Percentiles rank a stretch among this genome's conserved stretches.
Conservation (phyloP, 495 filamentous ascomycete genomes). For the Halenospora varia region DNA sequence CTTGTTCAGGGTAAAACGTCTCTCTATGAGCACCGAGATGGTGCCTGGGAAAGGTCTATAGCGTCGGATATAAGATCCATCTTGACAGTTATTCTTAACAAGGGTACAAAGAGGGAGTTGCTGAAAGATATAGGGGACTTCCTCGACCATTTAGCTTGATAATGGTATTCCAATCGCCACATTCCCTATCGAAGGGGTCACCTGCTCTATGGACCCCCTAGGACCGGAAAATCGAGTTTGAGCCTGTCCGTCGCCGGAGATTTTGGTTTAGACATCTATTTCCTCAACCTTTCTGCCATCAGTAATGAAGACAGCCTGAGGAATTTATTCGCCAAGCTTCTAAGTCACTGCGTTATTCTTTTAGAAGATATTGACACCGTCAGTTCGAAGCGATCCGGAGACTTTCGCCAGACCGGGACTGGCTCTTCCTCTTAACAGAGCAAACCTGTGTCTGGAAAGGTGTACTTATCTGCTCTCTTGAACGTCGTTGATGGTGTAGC, state of each 20-base stretch:
- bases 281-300: no score
- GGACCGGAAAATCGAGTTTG: constrained; percentile 61
- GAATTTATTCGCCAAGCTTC: constrained; percentile 61
- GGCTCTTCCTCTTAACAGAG: neutral
- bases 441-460: constrained; percentile 23
- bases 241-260: constrained; percentile 59
- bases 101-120: constrained; percentile 5
- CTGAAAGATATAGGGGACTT: constrained; percentile 7
- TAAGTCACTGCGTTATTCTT: constrained; percentile 60
- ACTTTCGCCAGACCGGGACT: constrained; percentile 3
- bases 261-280: constrained; percentile 65
- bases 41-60: constrained; percentile 3
- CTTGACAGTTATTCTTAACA: constrained; percentile 9
- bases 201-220: constrained; percentile 84
- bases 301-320: constrained; percentile 66
- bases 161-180: constrained; percentile 10
- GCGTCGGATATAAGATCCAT: constrained; percentile 5
- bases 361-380: constrained; percentile 71
- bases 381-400: no score
- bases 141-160: constrained; percentile 1
- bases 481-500: constrained; percentile 79
- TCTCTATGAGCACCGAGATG: no score
- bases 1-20: no score
- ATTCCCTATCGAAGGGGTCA: constrained; percentile 70
- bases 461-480: constrained; percentile 67